Evolutionary conservation across 495 filamentous ascomycete species (phyloP).

Genomic region (Trichoderma orchidacearum): DNA sequence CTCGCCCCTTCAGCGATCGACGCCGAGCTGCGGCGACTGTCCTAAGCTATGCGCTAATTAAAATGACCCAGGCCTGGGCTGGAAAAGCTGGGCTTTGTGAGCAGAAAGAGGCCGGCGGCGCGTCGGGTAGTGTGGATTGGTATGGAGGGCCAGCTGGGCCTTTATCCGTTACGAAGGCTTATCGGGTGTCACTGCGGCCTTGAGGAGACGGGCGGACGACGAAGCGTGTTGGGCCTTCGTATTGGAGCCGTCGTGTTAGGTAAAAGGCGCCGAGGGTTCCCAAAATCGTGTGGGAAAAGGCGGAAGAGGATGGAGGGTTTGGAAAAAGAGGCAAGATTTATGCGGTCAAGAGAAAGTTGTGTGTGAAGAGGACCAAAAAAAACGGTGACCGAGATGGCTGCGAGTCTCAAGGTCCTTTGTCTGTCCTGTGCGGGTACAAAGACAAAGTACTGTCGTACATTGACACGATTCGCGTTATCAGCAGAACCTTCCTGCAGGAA

Average conservation of each 20-base stretch:
- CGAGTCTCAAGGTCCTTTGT: not conserved
- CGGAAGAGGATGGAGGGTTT: not conserved
- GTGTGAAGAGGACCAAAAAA: not conserved
- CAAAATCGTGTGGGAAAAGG: too few relatives aligned
- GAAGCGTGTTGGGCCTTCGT: not conserved
- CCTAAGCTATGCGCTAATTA: not conserved
- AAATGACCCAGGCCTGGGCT: not conserved
- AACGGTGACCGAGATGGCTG: not conserved
- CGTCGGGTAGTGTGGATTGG: not conserved
- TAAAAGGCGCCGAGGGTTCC: too few relatives aligned
- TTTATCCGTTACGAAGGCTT: not conserved
- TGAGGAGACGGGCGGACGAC: not conserved
- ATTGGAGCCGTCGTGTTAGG: not conserved
- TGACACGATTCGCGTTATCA: not conserved
- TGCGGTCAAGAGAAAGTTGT: not conserved
- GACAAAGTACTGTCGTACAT: not conserved
- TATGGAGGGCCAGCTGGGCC: not conserved
- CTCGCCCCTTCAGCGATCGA: not conserved
- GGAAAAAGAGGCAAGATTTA: not conserved
- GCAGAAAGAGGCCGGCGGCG: not conserved
- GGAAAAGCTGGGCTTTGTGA: not conserved
- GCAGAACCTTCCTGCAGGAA: not conserved
- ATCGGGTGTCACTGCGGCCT: not conserved
- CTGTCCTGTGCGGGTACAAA: not conserved
- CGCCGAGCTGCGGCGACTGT: not conserved